A percentile compares a stretch with the other conserved stretches of the same genome.
These are phyloP conservation scores for Hymenoscyphus linearis DNA, from an alignment of 2,329 filamentous ascomycete species.

Conservation along the genomic window DNA sequence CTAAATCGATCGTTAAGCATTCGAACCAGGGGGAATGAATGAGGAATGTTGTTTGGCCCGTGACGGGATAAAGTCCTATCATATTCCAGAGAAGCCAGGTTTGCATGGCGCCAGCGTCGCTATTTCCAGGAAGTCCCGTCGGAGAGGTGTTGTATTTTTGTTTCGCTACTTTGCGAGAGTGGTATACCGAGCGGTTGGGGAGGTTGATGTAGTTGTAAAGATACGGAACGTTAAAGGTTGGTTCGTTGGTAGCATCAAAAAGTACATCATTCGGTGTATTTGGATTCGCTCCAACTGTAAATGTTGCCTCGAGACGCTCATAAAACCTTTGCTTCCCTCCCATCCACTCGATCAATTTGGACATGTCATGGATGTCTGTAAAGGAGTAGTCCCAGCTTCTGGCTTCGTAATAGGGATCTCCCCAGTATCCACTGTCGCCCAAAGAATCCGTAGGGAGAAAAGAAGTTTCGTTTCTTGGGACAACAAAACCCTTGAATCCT, in stretches of 20 bases:
- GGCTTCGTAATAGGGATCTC: constrained; percentile 45
- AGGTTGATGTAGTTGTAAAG: constrained; percentile 63
- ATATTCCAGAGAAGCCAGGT: constrained; percentile 65
- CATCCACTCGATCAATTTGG: constrained; percentile 39
- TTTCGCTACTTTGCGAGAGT: constrained; percentile 54
- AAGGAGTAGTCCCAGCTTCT: constrained; percentile 49
- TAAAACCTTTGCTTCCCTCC: constrained; percentile 46
- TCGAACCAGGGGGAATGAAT: constrained; percentile 59
- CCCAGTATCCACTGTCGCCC: constrained; percentile 47
- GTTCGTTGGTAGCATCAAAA: constrained; percentile 47
- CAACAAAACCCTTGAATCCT: constrained; percentile 61
- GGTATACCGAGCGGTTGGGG: constrained; percentile 55
- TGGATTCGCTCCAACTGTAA: constrained; percentile 38
- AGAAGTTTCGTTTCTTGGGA: constrained; percentile 48
- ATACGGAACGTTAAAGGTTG: constrained; percentile 57
- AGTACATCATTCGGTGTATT: constrained; percentile 47
- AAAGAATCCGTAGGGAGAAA: constrained; percentile 43
- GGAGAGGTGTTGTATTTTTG: constrained; percentile 51
- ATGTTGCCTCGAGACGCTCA: constrained; percentile 46
- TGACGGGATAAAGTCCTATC: constrained; percentile 63
- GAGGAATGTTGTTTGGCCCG: constrained; percentile 63
- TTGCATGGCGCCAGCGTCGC: constrained; percentile 69
- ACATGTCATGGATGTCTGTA: constrained; percentile 50
- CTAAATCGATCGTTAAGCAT: constrained; percentile 54
- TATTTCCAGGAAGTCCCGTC: constrained; percentile 61